phyloP scores from a whole-genome alignment of 768 basidiomycete genomes.

The Termitomyces sp. region DNA sequence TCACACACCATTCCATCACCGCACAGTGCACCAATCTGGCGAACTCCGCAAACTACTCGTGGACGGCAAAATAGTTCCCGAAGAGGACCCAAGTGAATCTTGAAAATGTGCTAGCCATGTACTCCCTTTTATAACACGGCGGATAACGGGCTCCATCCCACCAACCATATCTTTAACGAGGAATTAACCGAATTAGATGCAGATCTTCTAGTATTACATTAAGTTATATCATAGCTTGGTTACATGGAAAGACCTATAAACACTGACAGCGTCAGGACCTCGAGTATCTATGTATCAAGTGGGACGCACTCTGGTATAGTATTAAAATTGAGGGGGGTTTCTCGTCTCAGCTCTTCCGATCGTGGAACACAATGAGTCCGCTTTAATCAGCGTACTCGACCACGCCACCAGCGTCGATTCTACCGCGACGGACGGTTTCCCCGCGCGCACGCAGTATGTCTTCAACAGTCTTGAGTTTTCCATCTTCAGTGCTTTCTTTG shows the following conservation, averaged over 20 bases:
- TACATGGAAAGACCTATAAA: background rate
- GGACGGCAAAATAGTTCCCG: conserved; percentile 65
- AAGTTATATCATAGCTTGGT: background rate
- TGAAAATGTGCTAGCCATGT: background rate
- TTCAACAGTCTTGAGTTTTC: conserved; percentile 75
- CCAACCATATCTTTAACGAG: background rate
- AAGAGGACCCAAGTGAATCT: conserved; percentile 19
- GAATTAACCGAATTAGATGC: conserved; percentile 1
- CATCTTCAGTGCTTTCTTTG: conserved; percentile 71
- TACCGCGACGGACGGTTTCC: conserved; percentile 60
- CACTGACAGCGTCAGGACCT: conserved; percentile 2
- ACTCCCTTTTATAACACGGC: too few species aligned
- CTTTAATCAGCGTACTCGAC: conserved; percentile 41
- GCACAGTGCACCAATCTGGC: conserved; percentile 90
- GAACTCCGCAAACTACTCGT: conserved; percentile 82
- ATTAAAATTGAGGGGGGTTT: background rate
- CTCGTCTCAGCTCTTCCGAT: too few species aligned
- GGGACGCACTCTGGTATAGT: conserved; percentile 7
- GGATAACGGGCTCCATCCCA: background rate
- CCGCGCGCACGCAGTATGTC: conserved; percentile 76
- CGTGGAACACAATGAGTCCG: background rate
- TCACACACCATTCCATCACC: background rate
- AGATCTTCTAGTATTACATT: background rate
- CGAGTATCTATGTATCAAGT: background rate
- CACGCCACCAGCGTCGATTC: conserved; percentile 42